phyloP scores from a whole-genome alignment of 1,139 yeast species.

The Wickerhamiella infanticola region DNA sequence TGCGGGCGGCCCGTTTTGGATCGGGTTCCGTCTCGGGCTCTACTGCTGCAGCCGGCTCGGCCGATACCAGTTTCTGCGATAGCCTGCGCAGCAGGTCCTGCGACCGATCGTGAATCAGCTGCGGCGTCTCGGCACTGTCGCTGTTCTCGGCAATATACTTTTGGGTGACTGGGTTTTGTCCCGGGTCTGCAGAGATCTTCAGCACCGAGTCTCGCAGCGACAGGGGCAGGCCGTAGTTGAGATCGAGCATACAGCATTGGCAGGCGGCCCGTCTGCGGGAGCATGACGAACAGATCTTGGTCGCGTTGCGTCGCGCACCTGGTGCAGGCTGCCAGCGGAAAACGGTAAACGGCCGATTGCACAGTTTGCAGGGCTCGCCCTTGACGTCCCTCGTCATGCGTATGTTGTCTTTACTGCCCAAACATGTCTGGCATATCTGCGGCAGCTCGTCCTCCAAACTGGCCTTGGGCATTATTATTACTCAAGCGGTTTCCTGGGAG shows the following conservation, averaged over 20 bases:
- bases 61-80: conserved; percentile 16
- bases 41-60: not conserved
- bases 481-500: not conserved
- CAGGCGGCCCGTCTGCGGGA: conserved; percentile 70
- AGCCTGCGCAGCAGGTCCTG: conserved; percentile 27
- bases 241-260: conserved; percentile 73
- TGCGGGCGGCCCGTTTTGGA: not conserved
- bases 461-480: conserved; percentile 7
- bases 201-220: conserved; percentile 70
- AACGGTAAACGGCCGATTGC: conserved; percentile 73
- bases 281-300: conserved; percentile 55
- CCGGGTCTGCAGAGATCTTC: conserved; percentile 41
- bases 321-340: conserved; percentile 19
- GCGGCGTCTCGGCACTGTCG: conserved; percentile 23
- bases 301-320: conserved; percentile 7
- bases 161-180: conserved; percentile 34
- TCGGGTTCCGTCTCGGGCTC: not conserved
- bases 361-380: conserved; percentile 53
- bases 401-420: conserved; percentile 48
- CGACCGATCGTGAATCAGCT: conserved; percentile 26
- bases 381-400: conserved; percentile 57
- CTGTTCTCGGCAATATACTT: conserved; percentile 38
- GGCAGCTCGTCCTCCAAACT: conserved; percentile 33
- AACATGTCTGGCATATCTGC: conserved; percentile 55
- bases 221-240: conserved; percentile 63